These are phyloP conservation scores for Meira nashicola DNA, from an alignment of 1,284 basidiomycete species.

Conservation along the genomic window DNA sequence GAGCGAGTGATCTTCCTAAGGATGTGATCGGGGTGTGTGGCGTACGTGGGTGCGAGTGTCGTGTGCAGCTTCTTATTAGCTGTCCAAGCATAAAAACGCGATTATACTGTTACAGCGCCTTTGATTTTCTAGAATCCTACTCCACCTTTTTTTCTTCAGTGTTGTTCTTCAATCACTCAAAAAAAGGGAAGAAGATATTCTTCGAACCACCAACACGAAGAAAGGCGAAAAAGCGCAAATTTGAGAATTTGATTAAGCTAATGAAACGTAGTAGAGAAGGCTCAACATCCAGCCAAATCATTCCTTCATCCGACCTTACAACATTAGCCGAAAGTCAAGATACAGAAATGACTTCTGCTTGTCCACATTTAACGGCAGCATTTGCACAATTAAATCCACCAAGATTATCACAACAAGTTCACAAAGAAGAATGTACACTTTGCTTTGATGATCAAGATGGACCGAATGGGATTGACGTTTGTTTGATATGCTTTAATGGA, in stretches of 20 bases:
- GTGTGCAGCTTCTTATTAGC: too few relatives aligned
- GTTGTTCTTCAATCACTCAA: too few relatives aligned
- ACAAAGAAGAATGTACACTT: conserved; percentile 85
- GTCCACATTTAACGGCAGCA: conserved; percentile 36
- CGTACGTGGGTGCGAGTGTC: too few relatives aligned
- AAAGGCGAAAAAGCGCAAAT: too few relatives aligned
- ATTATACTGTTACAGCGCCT: too few relatives aligned
- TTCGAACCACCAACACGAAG: neutral
- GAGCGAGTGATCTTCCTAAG: too few relatives aligned
- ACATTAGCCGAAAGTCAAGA: too few relatives aligned
- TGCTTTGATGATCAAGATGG: conserved; percentile 87
- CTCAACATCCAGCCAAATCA: neutral
- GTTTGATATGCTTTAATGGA: conserved; percentile 88
- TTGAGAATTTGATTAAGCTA: neutral
- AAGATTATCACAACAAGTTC: conserved; percentile 55
- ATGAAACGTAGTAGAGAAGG: neutral
- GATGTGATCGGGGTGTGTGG: too few relatives aligned
- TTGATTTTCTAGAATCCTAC: too few relatives aligned
- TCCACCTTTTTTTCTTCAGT: too few relatives aligned
- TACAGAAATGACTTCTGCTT: conserved; percentile 25
- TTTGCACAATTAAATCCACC: conserved; percentile 32
- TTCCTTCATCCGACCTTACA: too few relatives aligned
- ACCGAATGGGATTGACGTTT: conserved; percentile 74
- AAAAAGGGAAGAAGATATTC: neutral
- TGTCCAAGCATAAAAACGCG: too few relatives aligned